Conservation (phyloP, 2,329 filamentous ascomycete genomes). For the Phaeophleospora eucalypticola region DNA sequence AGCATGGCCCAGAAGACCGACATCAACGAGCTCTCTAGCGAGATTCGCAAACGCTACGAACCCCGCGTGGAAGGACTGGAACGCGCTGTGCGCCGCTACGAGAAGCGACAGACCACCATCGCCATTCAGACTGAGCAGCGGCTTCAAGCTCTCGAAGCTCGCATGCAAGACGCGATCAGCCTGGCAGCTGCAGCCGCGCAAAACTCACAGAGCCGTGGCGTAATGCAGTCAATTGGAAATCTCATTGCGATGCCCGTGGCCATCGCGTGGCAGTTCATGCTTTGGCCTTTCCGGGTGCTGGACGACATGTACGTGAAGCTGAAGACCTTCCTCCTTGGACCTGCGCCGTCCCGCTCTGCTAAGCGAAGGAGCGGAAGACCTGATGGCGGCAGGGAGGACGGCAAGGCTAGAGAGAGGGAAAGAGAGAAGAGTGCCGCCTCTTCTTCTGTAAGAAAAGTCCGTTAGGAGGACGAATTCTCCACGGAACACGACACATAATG, state of each 20-base stretch:
- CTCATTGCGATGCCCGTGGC: slow-evolving; percentile 18
- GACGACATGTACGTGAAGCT: slow-evolving; percentile 5
- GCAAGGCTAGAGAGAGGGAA: neutral
- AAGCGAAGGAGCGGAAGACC: slow-evolving; percentile 5
- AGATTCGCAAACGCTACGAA: slow-evolving; percentile 63
- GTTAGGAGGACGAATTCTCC: neutral
- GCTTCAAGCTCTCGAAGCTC: slow-evolving; percentile 65
- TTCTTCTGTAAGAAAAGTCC: neutral
- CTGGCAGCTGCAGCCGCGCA: slow-evolving; percentile 71
- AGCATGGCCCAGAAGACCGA: slow-evolving; percentile 31
- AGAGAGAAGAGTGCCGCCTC: neutral
- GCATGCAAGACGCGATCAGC: slow-evolving; percentile 71
- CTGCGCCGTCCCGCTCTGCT: slow-evolving; percentile 3
- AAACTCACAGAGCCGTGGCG: slow-evolving; percentile 26
- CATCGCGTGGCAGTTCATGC: slow-evolving; percentile 8
- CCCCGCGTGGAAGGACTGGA: slow-evolving; percentile 85
- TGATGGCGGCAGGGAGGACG: neutral
- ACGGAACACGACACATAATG: too few relatives aligned
- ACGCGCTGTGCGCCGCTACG: slow-evolving; percentile 82
- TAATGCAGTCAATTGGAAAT: slow-evolving; percentile 18
- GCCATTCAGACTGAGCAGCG: slow-evolving; percentile 72
- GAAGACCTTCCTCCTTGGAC: slow-evolving; percentile 4
- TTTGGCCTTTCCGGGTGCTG: slow-evolving; percentile 6
- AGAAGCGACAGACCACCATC: slow-evolving; percentile 77
- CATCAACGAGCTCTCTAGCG: slow-evolving; percentile 37